phyloP scores from a whole-genome alignment of 176 grass and related monocot species.

The Chloris gayana region DNA sequence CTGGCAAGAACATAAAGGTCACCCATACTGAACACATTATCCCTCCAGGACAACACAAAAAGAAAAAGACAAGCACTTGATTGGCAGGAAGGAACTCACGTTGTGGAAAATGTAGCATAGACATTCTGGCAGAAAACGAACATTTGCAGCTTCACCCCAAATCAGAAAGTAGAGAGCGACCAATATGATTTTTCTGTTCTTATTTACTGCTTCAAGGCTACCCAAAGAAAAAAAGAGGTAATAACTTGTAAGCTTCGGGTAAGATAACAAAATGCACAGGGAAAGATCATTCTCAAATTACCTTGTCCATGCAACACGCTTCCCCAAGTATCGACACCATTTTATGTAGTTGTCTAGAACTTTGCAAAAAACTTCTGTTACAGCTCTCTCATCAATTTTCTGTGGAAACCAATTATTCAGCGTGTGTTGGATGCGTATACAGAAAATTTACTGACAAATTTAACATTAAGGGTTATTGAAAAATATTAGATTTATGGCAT shows the following conservation, averaged over 20 bases:
- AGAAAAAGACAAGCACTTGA: not conserved
- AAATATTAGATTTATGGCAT: not conserved
- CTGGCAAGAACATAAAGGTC: constrained; percentile 1
- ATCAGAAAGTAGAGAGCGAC: constrained; percentile 90
- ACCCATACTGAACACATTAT: constrained; percentile 13
- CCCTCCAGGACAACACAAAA: constrained; percentile 15
- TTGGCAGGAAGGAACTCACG: constrained; percentile 56
- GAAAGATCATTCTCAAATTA: constrained; percentile 32
- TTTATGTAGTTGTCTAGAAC: constrained; percentile 97
- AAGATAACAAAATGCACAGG: constrained; percentile 26
- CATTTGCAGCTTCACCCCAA: constrained; percentile 97
- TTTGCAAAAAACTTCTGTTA: constrained; percentile 84
- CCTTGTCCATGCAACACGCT: constrained; percentile 92
- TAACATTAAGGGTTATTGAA: not conserved
- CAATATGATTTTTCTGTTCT: constrained; percentile 83
- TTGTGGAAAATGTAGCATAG: constrained; percentile 99
- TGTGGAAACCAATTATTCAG: constrained; percentile 40
- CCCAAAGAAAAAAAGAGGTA: constrained; percentile 30
- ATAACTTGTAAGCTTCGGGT: constrained; percentile 2
- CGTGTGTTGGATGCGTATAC: not conserved
- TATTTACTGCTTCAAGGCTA: constrained; percentile 78
- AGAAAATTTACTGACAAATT: constrained; percentile 6
- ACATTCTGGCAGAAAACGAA: constrained; percentile 95
- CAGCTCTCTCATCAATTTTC: constrained; percentile 94
- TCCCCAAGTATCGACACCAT: constrained; percentile 84